Evolutionary conservation across 441 rosid species (phyloP), one percentile per base, ranked within the genome.

Genomic region (Geranium incanum): DNA sequence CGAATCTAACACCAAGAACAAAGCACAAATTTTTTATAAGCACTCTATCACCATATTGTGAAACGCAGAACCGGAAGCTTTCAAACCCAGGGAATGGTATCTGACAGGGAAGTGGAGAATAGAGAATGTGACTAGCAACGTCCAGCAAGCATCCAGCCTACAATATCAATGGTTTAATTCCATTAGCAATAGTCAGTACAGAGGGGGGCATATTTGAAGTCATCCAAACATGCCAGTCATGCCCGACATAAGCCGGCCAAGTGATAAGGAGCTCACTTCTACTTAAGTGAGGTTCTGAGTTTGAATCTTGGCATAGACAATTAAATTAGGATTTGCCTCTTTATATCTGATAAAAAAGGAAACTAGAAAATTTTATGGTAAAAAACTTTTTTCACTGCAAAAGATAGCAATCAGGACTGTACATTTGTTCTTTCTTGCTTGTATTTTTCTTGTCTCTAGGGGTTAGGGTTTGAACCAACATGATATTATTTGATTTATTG

Each of bases 71-170:
- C 59, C 93, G 84, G 62, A 91, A 80, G 64, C 78, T 84, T 83
- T 84, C 83, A 74, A 95, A 93, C 73, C 95, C 97, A 71, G 88
- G 95, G 82, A 95, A 85, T 72, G 99, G 97, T 80, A 80, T 82
- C 81, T 68, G 86, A 82, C 98, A 93, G 70, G 87, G 86, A 78
- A 95, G 93, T 62, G 97, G 97, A 36, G 97, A 87, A 86, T 88
- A 95, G 80, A 93, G 87, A 78, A 93, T 81, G 76, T 93, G 98
- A 81, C 93, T 78, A 36, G 81, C 85, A 81, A 89, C 89, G 75
- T 92, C 93, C 81, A 83, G 87, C 88, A 95, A 83, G 83, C 82
- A 78, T 76, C 90, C 94, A 79, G 71, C 97, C 98, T 95, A 77
- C 84, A 87, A 81, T 50, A 84, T 81, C 75, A 83, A 72, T 68